Evolutionary conservation across 306 rosid genomes (phyloP).

Genomic region (Canavalia gladiata): DNA sequence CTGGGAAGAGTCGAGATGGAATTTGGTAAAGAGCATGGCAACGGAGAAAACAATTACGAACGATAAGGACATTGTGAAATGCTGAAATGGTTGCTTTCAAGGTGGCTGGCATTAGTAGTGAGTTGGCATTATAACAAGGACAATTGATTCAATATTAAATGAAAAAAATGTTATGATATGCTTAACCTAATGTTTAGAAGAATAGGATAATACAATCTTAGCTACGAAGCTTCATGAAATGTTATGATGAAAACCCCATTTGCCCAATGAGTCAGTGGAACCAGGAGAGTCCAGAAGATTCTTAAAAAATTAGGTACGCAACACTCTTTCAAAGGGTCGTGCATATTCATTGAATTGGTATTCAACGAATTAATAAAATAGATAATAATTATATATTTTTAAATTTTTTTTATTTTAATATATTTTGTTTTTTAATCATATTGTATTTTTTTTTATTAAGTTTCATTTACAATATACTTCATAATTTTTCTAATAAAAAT

Average conservation of each 20-base stretch:
- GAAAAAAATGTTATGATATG: background rate
- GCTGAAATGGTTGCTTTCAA: slow-evolving; percentile 30
- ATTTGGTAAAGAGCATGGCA: slow-evolving; percentile 21
- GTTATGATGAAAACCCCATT: background rate
- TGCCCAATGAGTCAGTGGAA: slow-evolving; percentile 3
- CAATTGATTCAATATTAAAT: slow-evolving; percentile 23
- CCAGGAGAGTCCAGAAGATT: slow-evolving; percentile 48
- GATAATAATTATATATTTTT: background rate
- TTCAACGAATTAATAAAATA: background rate
- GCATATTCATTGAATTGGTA: slow-evolving; percentile 31
- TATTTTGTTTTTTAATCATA: no score
- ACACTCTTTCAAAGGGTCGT: background rate
- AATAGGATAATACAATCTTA: slow-evolving; percentile 1
- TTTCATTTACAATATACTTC: no score
- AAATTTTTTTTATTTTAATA: no score
- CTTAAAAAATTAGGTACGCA: slow-evolving; percentile 32
- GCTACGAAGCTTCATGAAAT: slow-evolving; percentile 40
- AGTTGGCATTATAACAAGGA: slow-evolving; percentile 32
- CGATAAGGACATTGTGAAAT: slow-evolving; percentile 42
- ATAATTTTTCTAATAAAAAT: no score
- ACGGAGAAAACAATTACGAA: slow-evolving; percentile 24
- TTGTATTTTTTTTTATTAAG: no score
- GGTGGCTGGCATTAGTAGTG: slow-evolving; percentile 29
- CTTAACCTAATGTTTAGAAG: background rate
- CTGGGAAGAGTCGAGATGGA: slow-evolving; percentile 44